phyloP scores from a whole-genome alignment of 176 grass and related monocot species.

The Secale cereale region DNA sequence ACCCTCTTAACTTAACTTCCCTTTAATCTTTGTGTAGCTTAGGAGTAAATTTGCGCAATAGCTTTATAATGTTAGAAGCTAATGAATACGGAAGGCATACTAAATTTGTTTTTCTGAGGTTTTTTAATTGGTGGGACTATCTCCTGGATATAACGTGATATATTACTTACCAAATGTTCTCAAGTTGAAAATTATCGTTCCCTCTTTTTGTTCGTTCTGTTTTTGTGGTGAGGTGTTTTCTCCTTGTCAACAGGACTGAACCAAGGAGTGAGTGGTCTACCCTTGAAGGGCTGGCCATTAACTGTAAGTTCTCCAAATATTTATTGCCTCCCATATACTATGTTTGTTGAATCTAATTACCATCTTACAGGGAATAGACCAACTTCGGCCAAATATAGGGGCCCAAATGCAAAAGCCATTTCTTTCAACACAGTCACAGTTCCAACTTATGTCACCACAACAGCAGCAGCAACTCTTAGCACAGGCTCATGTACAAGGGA shows the following conservation, averaged over 20 bases:
- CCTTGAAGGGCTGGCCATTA: constrained; percentile 98
- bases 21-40: constrained; percentile 3
- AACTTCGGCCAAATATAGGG: constrained; percentile 80
- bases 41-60: not conserved
- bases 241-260: constrained; percentile 64
- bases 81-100: not conserved
- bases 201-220: constrained; percentile 6
- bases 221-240: constrained; percentile 23
- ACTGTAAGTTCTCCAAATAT: constrained; percentile 52
- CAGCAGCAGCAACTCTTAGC: constrained; percentile 93
- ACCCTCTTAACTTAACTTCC: not conserved
- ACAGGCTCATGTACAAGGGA: constrained; percentile 92
- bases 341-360: constrained; percentile 12
- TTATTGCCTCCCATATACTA: constrained; percentile 6
- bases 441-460: constrained; percentile 92
- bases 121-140: not conserved
- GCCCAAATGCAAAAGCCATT: constrained; percentile 94
- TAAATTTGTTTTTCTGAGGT: not conserved
- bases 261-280: constrained; percentile 91
- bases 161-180: constrained; percentile 31
- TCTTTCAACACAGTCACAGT: constrained; percentile 83
- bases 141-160: constrained; percentile 11
- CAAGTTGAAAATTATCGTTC: not conserved
- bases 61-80: not conserved
- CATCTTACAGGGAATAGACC: constrained; percentile 72